These are phyloP conservation scores for Apiospora rasikravindrae DNA, from an alignment of 2,329 filamentous ascomycete species.

Conservation along the genomic window DNA sequence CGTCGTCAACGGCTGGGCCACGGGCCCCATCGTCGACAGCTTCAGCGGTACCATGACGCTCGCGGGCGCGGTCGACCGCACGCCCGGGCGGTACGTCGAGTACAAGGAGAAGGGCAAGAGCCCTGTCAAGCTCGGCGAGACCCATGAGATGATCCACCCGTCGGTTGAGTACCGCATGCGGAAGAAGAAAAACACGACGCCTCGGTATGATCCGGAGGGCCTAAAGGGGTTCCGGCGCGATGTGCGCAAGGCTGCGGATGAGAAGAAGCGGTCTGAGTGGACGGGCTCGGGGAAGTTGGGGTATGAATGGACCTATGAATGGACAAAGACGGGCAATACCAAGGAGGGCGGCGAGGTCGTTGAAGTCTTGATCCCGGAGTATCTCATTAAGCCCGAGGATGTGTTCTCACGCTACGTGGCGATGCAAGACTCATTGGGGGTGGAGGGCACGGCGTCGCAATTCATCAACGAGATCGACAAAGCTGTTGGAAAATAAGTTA, in stretches of 20 bases:
- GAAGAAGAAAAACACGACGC: background rate
- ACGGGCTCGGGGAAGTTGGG: background rate
- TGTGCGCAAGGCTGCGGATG: background rate
- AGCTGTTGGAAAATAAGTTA: constrained; percentile 9
- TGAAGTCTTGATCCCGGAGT: constrained; percentile 23
- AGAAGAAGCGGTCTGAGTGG: background rate
- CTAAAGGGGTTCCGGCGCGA: constrained; percentile 22
- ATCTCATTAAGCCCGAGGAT: constrained; percentile 21
- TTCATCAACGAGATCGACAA: constrained; percentile 19
- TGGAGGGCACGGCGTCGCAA: background rate
- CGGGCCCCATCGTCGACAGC: constrained; percentile 25
- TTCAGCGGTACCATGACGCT: constrained; percentile 22
- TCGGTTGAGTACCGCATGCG: constrained; percentile 22
- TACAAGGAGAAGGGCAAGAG: background rate
- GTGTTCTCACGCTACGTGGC: constrained; percentile 19
- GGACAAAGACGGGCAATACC: constrained; percentile 2
- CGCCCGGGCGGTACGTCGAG: constrained; percentile 22
- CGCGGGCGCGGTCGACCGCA: constrained; percentile 20
- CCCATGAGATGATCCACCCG: constrained; percentile 26
- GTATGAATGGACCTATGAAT: constrained; percentile 24
- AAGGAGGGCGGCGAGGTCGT: background rate
- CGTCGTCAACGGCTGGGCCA: constrained; percentile 26
- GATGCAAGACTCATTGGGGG: background rate
- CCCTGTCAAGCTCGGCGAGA: constrained; percentile 17
- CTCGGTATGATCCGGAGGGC: constrained; percentile 3